Evolutionary conservation across 306 rosid species (phyloP).

Genomic region (Vigna reflexopilosa): DNA sequence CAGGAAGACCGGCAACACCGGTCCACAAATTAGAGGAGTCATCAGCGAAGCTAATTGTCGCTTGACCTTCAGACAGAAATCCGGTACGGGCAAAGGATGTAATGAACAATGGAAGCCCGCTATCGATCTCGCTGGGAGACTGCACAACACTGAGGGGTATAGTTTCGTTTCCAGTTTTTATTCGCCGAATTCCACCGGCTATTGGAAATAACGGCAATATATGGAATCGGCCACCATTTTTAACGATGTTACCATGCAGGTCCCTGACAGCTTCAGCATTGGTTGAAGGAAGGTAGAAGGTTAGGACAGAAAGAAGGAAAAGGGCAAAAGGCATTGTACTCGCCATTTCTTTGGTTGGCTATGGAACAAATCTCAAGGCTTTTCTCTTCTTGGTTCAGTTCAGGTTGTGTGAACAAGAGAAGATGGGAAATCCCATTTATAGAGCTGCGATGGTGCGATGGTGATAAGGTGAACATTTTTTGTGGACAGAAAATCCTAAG

Average conservation of each 20-base stretch:
- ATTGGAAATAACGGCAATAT: neutral
- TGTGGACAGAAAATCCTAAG: too few species aligned
- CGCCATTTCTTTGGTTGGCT: neutral
- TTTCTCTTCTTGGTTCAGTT: too few species aligned
- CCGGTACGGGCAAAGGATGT: accelerated
- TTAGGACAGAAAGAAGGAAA: neutral
- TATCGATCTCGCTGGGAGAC: neutral
- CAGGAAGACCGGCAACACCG: neutral
- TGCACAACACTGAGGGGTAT: neutral
- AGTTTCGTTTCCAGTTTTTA: neutral
- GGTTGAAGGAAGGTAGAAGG: neutral
- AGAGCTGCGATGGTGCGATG: neutral
- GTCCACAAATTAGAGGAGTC: neutral
- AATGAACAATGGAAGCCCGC: neutral
- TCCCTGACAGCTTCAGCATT: neutral
- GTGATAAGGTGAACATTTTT: neutral
- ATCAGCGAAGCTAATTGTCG: too few species aligned
- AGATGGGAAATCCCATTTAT: neutral
- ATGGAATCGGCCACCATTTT: neutral
- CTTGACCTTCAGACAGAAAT: neutral
- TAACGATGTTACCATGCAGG: too few species aligned
- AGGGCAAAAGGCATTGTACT: neutral
- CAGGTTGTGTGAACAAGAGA: neutral
- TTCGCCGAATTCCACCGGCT: neutral
- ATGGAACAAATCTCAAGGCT: neutral